Evolutionary conservation across 2,329 filamentous ascomycete species (phyloP), one percentile per base, ranked within the genome.

Genomic region (Aspergillus hortae): DNA sequence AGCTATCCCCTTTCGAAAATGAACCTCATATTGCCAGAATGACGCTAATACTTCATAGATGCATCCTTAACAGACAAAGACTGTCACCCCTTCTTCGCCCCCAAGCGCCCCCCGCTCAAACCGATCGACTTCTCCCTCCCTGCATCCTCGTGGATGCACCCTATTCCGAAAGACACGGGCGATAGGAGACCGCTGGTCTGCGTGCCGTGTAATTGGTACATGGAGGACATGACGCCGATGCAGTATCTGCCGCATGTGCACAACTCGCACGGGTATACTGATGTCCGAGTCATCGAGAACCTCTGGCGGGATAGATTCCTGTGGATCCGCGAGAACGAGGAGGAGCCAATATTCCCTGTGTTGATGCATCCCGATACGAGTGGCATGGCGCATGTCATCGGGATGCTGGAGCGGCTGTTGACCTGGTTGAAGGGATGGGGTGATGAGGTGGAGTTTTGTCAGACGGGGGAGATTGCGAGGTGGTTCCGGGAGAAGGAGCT

Each of bases 281-380:
- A 81, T 48, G 76, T 79, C 4, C 71, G 77, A 9, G 73, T 80
- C 1, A 75, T 85, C 25, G 82, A 85, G 70, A 73, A 78, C 53
- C 80, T 85, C 71, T 85, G 83, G 83, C 78, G 74, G 58, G 81
- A 84, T 58, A 75, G 80, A 11, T 83, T 85, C 58, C 72, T 79
- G 54, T 86, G 77, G 74, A 68, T 84, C n/a, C 73, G 73, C 51
- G 70, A 76, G 46, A 72, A 76, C 30, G 69, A 70, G 32, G 61
- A 61, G n/a, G 63, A 68, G 14, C 61, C 65, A 27, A 66, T 82
- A 0, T 82, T 82, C 48, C 76, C 77, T 15, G 61, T 83, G 15
- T 67, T 83, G 2, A 63, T 83, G 60, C 81, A 83, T 67, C 80
- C 80, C 0, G 80, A 83, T 67, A 83, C 79, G 3, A 81, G 77